These are phyloP conservation scores for Diaporthe citrichinensis DNA, from an alignment of 2,329 filamentous ascomycete genomes.

Conservation along the genomic window DNA sequence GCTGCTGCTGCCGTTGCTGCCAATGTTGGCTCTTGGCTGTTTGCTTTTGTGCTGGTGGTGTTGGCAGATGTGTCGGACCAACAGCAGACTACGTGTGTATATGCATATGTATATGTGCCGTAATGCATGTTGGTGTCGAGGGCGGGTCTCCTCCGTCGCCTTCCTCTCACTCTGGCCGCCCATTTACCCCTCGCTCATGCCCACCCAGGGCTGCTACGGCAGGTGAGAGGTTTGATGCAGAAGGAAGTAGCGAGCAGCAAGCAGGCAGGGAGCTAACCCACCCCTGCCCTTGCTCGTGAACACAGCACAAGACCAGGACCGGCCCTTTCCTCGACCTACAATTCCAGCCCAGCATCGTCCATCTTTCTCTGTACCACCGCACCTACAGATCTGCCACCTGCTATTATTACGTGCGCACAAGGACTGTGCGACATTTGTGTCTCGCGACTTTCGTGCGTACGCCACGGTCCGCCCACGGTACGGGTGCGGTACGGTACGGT, in stretches of 20 bases:
- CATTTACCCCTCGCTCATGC: constrained; percentile 17
- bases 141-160: background rate
- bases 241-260: background rate
- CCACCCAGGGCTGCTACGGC: constrained; percentile 12
- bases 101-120: constrained; percentile 6
- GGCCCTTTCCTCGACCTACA: constrained; percentile 16
- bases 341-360: constrained; percentile 24
- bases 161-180: background rate
- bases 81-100: background rate
- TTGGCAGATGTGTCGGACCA: constrained; percentile 1
- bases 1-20: background rate
- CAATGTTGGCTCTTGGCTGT: background rate
- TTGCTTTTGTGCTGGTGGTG: background rate
- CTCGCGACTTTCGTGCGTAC: constrained; percentile 14
- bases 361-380: constrained; percentile 13
- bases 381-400: constrained; percentile 19
- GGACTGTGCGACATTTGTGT: constrained; percentile 17
- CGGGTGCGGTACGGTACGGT: constrained; percentile 12
- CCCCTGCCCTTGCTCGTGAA: constrained; percentile 22
- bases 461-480: background rate
- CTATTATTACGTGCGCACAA: constrained; percentile 16
- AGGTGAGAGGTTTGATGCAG: constrained; percentile 22
- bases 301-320: constrained; percentile 21
- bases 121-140: constrained; percentile 8
- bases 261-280: constrained; percentile 3